phyloP scores from a whole-genome alignment of 164 flowering plant genomes.

The Cinnamomum micranthum region DNA sequence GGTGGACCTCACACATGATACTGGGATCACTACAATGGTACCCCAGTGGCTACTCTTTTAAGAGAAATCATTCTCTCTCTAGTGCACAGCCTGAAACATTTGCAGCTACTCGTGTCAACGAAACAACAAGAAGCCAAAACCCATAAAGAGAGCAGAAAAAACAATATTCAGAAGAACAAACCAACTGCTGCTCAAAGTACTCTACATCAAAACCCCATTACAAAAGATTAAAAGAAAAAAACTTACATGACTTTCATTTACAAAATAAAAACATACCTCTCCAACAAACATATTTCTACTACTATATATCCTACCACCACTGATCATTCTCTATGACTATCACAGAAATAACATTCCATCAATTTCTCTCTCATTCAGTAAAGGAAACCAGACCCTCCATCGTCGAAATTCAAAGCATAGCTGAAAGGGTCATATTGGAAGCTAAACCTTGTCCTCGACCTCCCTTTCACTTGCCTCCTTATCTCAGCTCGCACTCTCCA shows the following conservation, averaged over 20 bases:
- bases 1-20: no score
- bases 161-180: no score
- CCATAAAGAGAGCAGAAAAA: neutral
- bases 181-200: no score
- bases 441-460: slow-evolving; percentile 29
- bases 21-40: no score
- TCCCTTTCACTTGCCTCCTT: slow-evolving; percentile 42
- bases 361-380: neutral
- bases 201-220: neutral
- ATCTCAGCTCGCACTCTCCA: slow-evolving; percentile 58
- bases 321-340: neutral
- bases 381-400: slow-evolving; percentile 31
- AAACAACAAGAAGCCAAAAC: neutral
- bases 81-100: neutral
- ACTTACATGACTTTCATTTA: neutral
- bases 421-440: slow-evolving; percentile 83
- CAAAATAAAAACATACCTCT: neutral
- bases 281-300: neutral
- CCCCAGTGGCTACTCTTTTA: neutral
- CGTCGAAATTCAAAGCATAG: slow-evolving; percentile 83
- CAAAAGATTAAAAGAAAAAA: no score
- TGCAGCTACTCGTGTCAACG: neutral
- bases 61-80: neutral
- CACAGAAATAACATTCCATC: no score
- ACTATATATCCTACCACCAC: neutral